These are phyloP conservation scores for Rhinocladiella similis DNA, from an alignment of 2,329 filamentous ascomycete species.

Conservation along the genomic window DNA sequence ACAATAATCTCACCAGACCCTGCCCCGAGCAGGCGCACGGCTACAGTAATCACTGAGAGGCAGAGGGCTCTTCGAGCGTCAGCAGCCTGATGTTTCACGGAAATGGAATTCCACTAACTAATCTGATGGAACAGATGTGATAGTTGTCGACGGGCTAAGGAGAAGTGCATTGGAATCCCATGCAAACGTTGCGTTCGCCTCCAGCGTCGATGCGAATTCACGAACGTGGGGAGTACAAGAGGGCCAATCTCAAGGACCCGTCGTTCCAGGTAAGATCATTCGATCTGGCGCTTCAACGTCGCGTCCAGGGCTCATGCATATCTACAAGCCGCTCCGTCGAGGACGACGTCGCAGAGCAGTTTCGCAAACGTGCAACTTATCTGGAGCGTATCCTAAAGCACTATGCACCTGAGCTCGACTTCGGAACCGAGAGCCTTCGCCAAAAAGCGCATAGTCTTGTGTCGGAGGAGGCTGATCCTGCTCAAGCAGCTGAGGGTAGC, in stretches of 20 bases:
- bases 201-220: neutral
- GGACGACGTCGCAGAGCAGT: constrained; percentile 30
- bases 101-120: too few species aligned
- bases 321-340: too few species aligned
- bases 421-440: constrained; percentile 45
- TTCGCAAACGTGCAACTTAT: constrained; percentile 36
- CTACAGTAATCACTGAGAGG: too few species aligned
- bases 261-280: neutral
- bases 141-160: neutral
- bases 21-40: too few species aligned
- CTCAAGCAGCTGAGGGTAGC: constrained; percentile 17
- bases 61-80: too few species aligned
- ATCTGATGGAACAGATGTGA: neutral
- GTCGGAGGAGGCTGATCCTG: neutral
- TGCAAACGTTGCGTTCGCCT: neutral
- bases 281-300: neutral
- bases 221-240: neutral
- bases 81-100: too few species aligned
- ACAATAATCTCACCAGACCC: too few species aligned
- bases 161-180: neutral
- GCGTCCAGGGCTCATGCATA: neutral
- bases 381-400: constrained; percentile 52
- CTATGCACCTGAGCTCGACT: constrained; percentile 47
- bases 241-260: neutral
- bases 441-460: constrained; percentile 46